Conservation (phyloP, 148 eudicot species). For the Chenopodium quinoa region DNA sequence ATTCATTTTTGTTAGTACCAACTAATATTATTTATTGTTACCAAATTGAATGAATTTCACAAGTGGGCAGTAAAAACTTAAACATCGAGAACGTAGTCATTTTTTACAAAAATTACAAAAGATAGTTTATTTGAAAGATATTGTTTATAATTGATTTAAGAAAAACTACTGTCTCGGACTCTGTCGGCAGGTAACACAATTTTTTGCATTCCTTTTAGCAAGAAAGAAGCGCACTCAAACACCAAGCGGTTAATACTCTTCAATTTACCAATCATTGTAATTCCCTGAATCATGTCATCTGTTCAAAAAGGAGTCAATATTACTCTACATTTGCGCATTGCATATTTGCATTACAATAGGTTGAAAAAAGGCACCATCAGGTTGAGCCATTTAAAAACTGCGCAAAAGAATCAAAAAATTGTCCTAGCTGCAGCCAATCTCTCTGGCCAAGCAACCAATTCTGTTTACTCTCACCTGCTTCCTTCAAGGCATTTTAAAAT, state of each 20-base stretch:
- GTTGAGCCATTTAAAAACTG: conserved; percentile 28
- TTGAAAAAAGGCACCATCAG: conserved; percentile 3
- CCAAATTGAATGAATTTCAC: too few species aligned
- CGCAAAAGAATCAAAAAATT: conserved; percentile 25
- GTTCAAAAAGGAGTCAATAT: conserved; percentile 2
- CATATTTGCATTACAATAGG: not conserved
- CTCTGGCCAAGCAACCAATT: not conserved
- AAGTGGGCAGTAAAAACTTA: too few species aligned
- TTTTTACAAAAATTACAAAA: too few species aligned
- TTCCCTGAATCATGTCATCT: conserved; percentile 10
- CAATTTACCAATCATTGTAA: not conserved
- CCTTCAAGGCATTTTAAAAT: conserved; percentile 18
- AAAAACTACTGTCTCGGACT: too few species aligned
- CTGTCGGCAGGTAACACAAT: not conserved
- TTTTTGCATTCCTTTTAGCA: not conserved
- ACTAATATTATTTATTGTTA: too few species aligned
- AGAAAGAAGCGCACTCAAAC: not conserved
- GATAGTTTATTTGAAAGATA: too few species aligned
- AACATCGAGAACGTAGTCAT: too few species aligned
- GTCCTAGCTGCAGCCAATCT: conserved; percentile 8
- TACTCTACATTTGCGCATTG: conserved; percentile 19
- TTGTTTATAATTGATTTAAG: too few species aligned
- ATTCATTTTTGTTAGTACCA: too few species aligned
- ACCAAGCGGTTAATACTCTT: not conserved
- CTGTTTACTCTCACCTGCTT: conserved; percentile 10